A percentile compares a stretch with the other conserved stretches of the same genome.
These are phyloP conservation scores for Hypoxylon fragiforme DNA, from an alignment of 495 filamentous ascomycete genomes.

Conservation along the genomic window DNA sequence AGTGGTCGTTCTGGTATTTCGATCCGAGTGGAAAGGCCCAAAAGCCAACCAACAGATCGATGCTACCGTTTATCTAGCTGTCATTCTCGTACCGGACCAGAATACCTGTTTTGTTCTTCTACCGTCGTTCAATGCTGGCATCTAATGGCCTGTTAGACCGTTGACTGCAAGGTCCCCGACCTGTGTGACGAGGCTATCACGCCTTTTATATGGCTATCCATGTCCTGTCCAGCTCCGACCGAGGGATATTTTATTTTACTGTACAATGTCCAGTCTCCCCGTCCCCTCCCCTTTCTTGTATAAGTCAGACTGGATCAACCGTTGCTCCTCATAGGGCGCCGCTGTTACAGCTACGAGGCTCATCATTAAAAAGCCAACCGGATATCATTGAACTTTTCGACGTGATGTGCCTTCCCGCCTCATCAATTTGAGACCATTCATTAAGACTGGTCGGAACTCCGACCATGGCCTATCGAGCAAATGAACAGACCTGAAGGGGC, in stretches of 20 bases:
- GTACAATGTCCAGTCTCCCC: not conserved
- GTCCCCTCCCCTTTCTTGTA: conserved; percentile 10
- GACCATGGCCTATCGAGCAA: conserved; percentile 14
- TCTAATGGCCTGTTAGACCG: conserved; percentile 28
- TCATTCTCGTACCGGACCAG: conserved; percentile 25
- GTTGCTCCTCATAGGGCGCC: conserved; percentile 2
- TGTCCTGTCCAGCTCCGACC: conserved; percentile 7
- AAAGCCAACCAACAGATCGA: conserved; percentile 24
- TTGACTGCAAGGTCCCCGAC: conserved; percentile 32
- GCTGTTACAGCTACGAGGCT: conserved; percentile 3
- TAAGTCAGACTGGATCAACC: not conserved
- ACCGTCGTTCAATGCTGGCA: conserved; percentile 15
- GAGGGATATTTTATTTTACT: not conserved
- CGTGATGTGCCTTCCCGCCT: conserved; percentile 30
- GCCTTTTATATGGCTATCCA: not conserved
- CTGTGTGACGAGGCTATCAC: conserved; percentile 18
- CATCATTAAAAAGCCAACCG: conserved; percentile 11
- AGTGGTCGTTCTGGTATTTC: conserved; percentile 16
- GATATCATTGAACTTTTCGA: conserved; percentile 14
- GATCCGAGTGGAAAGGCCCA: conserved; percentile 14
- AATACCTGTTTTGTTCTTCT: conserved; percentile 25
- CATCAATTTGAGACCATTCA: conserved; percentile 31
- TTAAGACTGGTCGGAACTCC: conserved; percentile 28
- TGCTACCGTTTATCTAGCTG: conserved; percentile 30
- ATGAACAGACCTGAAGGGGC: conserved; percentile 15